These are phyloP conservation scores for Coemansia sp. DNA, from an alignment of 192 early-diverging fungal genomes.

Conservation along the genomic window DNA sequence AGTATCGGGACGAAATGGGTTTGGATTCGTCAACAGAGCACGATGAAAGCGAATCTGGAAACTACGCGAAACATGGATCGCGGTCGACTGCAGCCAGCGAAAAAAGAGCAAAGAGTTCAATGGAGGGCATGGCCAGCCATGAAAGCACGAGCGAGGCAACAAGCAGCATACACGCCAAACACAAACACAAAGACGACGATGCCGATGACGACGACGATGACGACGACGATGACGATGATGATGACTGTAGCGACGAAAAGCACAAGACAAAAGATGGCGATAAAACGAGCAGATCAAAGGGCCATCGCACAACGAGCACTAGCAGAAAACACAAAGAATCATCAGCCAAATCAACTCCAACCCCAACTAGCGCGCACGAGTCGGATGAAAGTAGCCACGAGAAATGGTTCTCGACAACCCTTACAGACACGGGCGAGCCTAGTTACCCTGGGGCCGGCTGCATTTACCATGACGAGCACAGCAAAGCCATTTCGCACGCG, in stretches of 20 bases:
- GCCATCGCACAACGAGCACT: background rate
- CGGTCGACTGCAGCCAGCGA: background rate
- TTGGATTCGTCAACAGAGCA: background rate
- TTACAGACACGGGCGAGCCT: background rate
- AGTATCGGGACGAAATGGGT: background rate
- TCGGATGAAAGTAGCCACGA: background rate
- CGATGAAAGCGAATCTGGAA: background rate
- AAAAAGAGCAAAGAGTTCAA: background rate
- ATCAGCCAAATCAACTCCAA: background rate
- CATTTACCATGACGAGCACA: background rate
- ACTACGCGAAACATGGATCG: background rate
- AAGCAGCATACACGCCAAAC: background rate
- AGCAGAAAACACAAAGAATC: slow-evolving; percentile 1
- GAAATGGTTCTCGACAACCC: background rate
- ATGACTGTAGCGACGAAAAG: background rate
- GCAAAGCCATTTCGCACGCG: background rate
- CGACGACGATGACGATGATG: background rate
- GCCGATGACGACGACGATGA: background rate
- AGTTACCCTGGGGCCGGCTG: background rate
- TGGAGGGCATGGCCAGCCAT: background rate
- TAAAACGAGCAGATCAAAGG: background rate
- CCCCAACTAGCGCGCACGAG: background rate
- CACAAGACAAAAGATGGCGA: background rate
- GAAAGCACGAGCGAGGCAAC: background rate
- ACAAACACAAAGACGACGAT: background rate